Evolutionary conservation across 108 stramenopile genomes (phyloP), one percentile per base, ranked within the genome.

Genomic region (Fistulifera pelliculosa): DNA sequence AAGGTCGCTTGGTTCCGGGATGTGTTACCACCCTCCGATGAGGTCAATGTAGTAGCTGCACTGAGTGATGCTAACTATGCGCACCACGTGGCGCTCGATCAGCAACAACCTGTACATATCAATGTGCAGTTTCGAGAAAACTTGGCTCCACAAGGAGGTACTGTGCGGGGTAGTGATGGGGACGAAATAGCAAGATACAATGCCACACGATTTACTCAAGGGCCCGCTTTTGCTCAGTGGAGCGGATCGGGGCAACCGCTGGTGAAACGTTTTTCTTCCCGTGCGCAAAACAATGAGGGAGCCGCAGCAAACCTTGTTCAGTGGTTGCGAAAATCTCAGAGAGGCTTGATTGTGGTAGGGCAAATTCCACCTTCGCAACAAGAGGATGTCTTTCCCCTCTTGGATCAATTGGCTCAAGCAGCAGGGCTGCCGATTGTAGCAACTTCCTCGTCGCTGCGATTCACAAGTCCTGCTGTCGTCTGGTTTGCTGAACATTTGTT

Each of bases 121-220:
- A 96, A 96, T 60, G 72, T 96, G 43, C 85, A 87, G 71, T 93
- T 94, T 54, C 69, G 92, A 31, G 95, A 96, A 62, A 96, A 96
- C 61, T 62, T 96, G 21, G 91, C 95, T 27, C 95, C 95, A 0
- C 83, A 85, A 27, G 77, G 54, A 22, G 95, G 95, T 1, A 80
- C 90, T 1, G 75, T 93, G 27, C 68, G 95, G 14, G 88, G 83
- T 42, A 80, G 85, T 41, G 64, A 74, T 25, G 45, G 56, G n/a
- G 73, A 71, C n/a, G 67, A 79, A 1, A 52, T 67, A 8, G 79
- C 83, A 31, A 71, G 58, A 42, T 85, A 78, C 52, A 73, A 85
- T 41, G 65, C 49, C 4, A 21, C 61, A 15, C 71, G 78, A 27
- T 90, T 90, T 44, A 90, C 88, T 19, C 81, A 90, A 49, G 64